A percentile compares a stretch with the other conserved stretches of the same genome.
Conservation (phyloP, 352 stramenopile species). For the Pythium aphanidermatum region DNA sequence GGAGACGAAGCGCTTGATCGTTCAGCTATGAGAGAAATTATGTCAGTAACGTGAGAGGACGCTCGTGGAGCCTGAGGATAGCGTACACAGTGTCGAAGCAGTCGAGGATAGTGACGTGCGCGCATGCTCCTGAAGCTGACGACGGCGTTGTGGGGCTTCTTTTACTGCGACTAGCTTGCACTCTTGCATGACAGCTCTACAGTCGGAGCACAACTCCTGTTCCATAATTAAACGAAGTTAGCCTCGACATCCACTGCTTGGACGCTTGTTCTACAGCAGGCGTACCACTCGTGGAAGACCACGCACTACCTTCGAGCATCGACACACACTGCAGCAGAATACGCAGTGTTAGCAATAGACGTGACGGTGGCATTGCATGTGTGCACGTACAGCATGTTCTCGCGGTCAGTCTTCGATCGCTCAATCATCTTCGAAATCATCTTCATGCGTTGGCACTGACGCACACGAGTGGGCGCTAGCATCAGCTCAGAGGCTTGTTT, state of each 20-base stretch:
- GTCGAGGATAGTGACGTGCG: conserved; percentile 7
- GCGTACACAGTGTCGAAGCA: conserved; percentile 13
- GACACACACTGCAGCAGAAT: conserved; percentile 29
- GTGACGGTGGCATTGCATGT: too few relatives aligned
- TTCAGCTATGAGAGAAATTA: background rate
- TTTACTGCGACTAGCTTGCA: conserved; percentile 40
- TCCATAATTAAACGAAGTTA: background rate
- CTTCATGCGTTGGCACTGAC: conserved; percentile 45
- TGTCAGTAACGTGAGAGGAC: too few relatives aligned
- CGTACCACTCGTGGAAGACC: conserved; percentile 43
- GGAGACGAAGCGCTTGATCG: background rate
- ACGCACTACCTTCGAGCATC: conserved; percentile 44
- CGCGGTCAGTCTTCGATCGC: conserved; percentile 46
- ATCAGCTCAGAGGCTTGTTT: conserved; percentile 26
- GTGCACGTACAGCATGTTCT: conserved; percentile 35
- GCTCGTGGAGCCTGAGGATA: background rate
- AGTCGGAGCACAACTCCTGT: conserved; percentile 55
- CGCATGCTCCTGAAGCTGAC: background rate
- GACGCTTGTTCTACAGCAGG: too few relatives aligned
- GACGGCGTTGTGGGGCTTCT: conserved; percentile 8
- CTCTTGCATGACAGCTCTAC: conserved; percentile 38
- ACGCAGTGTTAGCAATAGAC: conserved; percentile 3
- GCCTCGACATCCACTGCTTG: background rate
- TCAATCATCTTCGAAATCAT: conserved; percentile 48
- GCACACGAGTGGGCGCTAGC: conserved; percentile 26